phyloP scores from a whole-genome alignment of 345 rosid genomes.

The Euphorbia tirucalli region DNA sequence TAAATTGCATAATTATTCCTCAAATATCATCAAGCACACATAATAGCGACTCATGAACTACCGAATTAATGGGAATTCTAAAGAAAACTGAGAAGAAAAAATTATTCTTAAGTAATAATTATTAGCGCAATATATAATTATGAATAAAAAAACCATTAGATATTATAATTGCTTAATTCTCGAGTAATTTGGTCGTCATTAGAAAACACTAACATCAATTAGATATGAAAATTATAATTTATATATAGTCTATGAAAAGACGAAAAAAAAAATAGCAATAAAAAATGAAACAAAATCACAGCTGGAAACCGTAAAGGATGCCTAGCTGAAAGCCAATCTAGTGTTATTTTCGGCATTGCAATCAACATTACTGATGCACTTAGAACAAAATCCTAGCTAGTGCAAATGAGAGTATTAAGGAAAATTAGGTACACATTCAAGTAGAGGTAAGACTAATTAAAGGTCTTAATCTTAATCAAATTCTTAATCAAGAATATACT shows the following conservation, averaged over 20 bases:
- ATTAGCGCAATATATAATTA: background rate
- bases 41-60: slow-evolving; percentile 45
- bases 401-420: background rate
- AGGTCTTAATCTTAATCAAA: background rate
- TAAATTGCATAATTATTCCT: slow-evolving; percentile 28
- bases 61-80: slow-evolving; percentile 25
- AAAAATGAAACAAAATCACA: no score
- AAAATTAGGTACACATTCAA: slow-evolving; percentile 3
- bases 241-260: background rate
- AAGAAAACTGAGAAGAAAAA: slow-evolving; percentile 5
- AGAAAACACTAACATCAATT: background rate
- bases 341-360: background rate
- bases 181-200: slow-evolving; percentile 48
- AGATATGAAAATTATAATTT: no score
- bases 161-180: slow-evolving; percentile 30
- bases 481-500: slow-evolving; percentile 6
- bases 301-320: background rate
- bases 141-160: background rate
- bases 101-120: background rate
- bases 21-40: slow-evolving; percentile 25
- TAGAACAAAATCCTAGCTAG: background rate
- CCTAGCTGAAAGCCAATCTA: background rate
- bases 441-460: slow-evolving; percentile 12
- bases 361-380: background rate
- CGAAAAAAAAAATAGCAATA: no score